Evolutionary conservation across 2,329 filamentous ascomycete species (phyloP), one percentile per base, ranked within the genome.

Genomic region (Phialophora tarda): DNA sequence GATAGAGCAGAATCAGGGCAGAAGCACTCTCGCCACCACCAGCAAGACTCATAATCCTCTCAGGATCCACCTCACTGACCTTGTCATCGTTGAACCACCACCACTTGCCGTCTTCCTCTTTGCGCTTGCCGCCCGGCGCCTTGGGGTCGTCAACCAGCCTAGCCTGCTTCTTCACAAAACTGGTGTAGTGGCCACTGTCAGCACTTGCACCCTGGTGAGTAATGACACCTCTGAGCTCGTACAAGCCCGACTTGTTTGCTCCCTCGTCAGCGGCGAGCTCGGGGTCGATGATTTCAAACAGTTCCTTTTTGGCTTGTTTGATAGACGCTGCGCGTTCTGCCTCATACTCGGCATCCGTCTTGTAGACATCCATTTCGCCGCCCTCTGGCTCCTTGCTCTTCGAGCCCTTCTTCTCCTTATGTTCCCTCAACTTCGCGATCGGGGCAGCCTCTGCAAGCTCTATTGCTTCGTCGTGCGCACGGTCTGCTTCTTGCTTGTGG

Each of bases 21-120:
- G 82, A 83, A 71, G 83, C 81, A 58, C 80, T 81, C 74, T 84
- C 82, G 58, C 82, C 94, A 75, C 96, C 95, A 66, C 95, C 96
- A 59, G 93, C 86, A 59, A 99, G 85, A 3, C 89, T 90, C 76
- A 94, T 91, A 71, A 99, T 96, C 83, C 96, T 95, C 74, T 98
- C 94, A 28, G 87, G 83, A 17, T 92, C 88, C 30, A 99, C 95
- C 82, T 99, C 95, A 14, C 90, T 88, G 38, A 99, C 95, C 82
- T 93, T 96, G 77, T 99, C 94, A 75, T 99, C 95, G 78, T 99
- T 98, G 85, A 99, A 99, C 94, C 95, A 99, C 94, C 95, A 99
- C 95, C 95, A 99, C 74, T 93, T 97, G 72, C 91, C 93, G 75
- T 96, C 92, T 76, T 96, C 92, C 75, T 91, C 88, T 62, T 86